Evolutionary conservation across 768 basidiomycete genomes (phyloP).

Genomic region (Xerocomus potaroensis): DNA sequence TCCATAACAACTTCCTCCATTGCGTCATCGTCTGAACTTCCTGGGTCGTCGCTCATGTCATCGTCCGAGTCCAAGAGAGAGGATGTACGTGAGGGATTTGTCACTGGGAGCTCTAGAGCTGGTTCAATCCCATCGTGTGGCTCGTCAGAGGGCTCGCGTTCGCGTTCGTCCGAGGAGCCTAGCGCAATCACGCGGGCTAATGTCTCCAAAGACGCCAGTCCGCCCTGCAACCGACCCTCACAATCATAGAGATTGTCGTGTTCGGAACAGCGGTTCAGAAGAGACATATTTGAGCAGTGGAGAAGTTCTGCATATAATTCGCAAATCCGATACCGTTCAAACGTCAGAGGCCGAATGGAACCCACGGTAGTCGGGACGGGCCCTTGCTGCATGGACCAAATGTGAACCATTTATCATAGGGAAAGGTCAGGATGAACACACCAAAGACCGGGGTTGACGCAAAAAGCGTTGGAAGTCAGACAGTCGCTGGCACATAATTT

Average conservation of each 20-base stretch:
- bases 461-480: slow-evolving; percentile 68
- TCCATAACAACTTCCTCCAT: slow-evolving; percentile 84
- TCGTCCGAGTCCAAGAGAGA: slow-evolving; percentile 67
- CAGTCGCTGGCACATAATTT: slow-evolving; percentile 65
- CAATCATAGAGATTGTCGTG: slow-evolving; percentile 71
- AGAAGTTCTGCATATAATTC: slow-evolving; percentile 95
- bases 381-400: slow-evolving; percentile 44
- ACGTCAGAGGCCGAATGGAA: slow-evolving; percentile 72
- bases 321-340: slow-evolving; percentile 93
- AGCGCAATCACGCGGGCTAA: slow-evolving; percentile 80
- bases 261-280: slow-evolving; percentile 77
- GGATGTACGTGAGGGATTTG: slow-evolving; percentile 46
- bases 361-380: slow-evolving; percentile 74
- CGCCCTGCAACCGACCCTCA: slow-evolving; percentile 85
- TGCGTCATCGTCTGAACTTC: slow-evolving; percentile 71
- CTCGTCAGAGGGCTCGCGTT: slow-evolving; percentile 57
- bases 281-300: slow-evolving; percentile 97
- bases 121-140: slow-evolving; percentile 55
- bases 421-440: slow-evolving; percentile 35
- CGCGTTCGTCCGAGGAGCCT: slow-evolving; percentile 49
- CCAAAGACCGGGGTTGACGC: slow-evolving; percentile 69
- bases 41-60: slow-evolving; percentile 70
- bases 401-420: slow-evolving; percentile 11
- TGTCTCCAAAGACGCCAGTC: slow-evolving; percentile 77
- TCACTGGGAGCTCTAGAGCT: slow-evolving; percentile 64